Conservation (phyloP, 2,329 filamentous ascomycete species). For the Curvularia spicifera region DNA sequence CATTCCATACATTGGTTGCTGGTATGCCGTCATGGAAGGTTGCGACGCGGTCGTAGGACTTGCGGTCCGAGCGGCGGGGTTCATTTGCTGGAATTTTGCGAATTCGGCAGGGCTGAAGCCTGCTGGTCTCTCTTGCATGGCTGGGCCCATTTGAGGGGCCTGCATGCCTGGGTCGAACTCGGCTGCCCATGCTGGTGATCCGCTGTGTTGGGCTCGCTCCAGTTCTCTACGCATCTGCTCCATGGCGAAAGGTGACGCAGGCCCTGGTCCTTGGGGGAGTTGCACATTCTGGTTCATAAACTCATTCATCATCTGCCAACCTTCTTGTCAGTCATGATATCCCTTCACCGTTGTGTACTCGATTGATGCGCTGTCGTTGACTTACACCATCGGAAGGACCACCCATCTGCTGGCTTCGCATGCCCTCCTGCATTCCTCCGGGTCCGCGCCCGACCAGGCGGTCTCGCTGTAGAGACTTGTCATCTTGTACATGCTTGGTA, state of each 20-base stretch:
- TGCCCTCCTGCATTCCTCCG: slow-evolving; percentile 73
- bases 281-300: slow-evolving; percentile 82
- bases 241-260: slow-evolving; percentile 67
- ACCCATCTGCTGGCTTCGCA: slow-evolving; percentile 73
- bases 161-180: slow-evolving; percentile 66
- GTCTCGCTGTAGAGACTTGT: slow-evolving; percentile 92
- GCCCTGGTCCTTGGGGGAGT: slow-evolving; percentile 60
- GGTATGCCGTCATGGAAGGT: slow-evolving; percentile 58
- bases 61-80: slow-evolving; percentile 62
- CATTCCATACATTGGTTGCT: slow-evolving; percentile 58
- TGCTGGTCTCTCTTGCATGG: slow-evolving; percentile 62
- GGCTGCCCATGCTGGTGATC: slow-evolving; percentile 66
- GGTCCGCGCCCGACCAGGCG: slow-evolving; percentile 79
- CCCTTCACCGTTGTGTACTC: slow-evolving; percentile 3
- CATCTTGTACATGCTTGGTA: slow-evolving; percentile 94
- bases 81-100: slow-evolving; percentile 76
- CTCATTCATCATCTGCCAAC: slow-evolving; percentile 81
- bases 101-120: slow-evolving; percentile 85
- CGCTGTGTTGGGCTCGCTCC: slow-evolving; percentile 61
- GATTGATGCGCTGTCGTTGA: slow-evolving; percentile 4
- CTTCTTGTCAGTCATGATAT: slow-evolving; percentile 32
- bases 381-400: slow-evolving; percentile 68
- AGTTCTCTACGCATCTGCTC: slow-evolving; percentile 70
- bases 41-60: slow-evolving; percentile 60
- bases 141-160: slow-evolving; percentile 74